Conservation (phyloP, 208 protist genomes). For the Crithidia fasciculata region DNA sequence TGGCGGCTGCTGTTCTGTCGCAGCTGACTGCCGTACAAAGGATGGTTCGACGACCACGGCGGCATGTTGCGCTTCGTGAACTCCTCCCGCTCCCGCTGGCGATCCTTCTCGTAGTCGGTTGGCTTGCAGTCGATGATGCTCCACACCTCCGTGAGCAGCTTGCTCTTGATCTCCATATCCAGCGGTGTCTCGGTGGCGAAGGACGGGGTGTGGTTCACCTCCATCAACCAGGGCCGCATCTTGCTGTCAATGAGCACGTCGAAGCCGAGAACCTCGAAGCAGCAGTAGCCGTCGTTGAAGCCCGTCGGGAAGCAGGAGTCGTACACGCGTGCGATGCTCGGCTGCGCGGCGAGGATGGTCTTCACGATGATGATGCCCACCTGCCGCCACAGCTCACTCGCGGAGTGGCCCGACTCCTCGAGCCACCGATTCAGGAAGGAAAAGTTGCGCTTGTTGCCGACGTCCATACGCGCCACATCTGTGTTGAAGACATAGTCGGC, state of each 20-base stretch:
- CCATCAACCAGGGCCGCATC: slow-evolving; percentile 95
- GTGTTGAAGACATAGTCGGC: slow-evolving; percentile 92
- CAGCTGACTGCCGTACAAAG: slow-evolving; percentile 32
- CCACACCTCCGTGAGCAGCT: slow-evolving; percentile 88
- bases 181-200: slow-evolving; percentile 93
- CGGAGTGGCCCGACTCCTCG: slow-evolving; percentile 49
- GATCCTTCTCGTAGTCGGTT: slow-evolving; percentile 67
- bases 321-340: slow-evolving; percentile 90
- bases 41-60: slow-evolving; percentile 53
- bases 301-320: slow-evolving; percentile 89
- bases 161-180: slow-evolving; percentile 93
- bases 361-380: slow-evolving; percentile 90
- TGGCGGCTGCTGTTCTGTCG: slow-evolving; percentile 21
- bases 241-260: slow-evolving; percentile 95
- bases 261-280: slow-evolving; percentile 97
- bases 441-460: slow-evolving; percentile 95
- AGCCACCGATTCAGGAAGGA: slow-evolving; percentile 90
- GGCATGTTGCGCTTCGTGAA: slow-evolving; percentile 86
- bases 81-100: slow-evolving; percentile 70
- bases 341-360: slow-evolving; percentile 93
- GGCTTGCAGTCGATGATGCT: slow-evolving; percentile 86
- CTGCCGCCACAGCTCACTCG: slow-evolving; percentile 71
- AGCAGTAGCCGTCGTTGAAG: slow-evolving; percentile 92
- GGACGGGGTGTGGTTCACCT: slow-evolving; percentile 97
- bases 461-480: slow-evolving; percentile 64